Conservation (phyloP, 352 stramenopile species). For the Pilasporangium apinafurcum region DNA sequence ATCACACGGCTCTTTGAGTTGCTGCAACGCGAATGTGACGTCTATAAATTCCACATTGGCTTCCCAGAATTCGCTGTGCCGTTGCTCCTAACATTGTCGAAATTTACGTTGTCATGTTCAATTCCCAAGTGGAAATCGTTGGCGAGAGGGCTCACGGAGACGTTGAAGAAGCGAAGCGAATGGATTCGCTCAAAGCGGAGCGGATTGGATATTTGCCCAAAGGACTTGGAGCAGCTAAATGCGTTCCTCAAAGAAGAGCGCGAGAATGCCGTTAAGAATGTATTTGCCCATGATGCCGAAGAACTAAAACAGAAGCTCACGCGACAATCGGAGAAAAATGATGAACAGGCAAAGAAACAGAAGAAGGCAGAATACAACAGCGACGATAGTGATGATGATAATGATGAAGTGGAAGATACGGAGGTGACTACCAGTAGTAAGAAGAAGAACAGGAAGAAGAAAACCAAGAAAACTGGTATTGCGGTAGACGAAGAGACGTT, state of each 20-base stretch:
- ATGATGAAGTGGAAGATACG: constrained; percentile 28
- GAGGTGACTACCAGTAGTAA: constrained; percentile 18
- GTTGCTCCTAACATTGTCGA: constrained; percentile 82
- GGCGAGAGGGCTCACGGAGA: constrained; percentile 50
- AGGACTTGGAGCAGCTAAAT: constrained; percentile 81
- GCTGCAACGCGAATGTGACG: constrained; percentile 91
- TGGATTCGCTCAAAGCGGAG: constrained; percentile 89
- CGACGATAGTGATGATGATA: constrained; percentile 25
- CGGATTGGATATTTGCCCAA: constrained; percentile 83
- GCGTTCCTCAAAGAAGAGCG: constrained; percentile 78
- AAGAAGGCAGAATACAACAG: constrained; percentile 15
- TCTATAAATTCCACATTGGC: constrained; percentile 94
- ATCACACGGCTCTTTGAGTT: constrained; percentile 92
- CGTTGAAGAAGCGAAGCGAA: constrained; percentile 65
- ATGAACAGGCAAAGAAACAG: constrained; percentile 5
- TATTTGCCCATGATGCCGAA: constrained; percentile 68
- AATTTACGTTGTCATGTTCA: constrained; percentile 81
- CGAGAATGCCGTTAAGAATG: constrained; percentile 80
- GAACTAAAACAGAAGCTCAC: constrained; percentile 71
- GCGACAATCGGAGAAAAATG: constrained; percentile 17
- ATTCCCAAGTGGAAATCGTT: constrained; percentile 80
- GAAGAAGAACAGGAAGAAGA: constrained; percentile 37
- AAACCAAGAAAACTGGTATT: constrained; percentile 18
- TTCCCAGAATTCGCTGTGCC: constrained; percentile 94
- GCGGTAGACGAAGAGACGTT: constrained; percentile 60